Percentiles rank a stretch among this genome's conserved stretches.
These are phyloP conservation scores for Cladochytrium replicatum DNA, from an alignment of 192 early-diverging fungal genomes.

Conservation along the genomic window DNA sequence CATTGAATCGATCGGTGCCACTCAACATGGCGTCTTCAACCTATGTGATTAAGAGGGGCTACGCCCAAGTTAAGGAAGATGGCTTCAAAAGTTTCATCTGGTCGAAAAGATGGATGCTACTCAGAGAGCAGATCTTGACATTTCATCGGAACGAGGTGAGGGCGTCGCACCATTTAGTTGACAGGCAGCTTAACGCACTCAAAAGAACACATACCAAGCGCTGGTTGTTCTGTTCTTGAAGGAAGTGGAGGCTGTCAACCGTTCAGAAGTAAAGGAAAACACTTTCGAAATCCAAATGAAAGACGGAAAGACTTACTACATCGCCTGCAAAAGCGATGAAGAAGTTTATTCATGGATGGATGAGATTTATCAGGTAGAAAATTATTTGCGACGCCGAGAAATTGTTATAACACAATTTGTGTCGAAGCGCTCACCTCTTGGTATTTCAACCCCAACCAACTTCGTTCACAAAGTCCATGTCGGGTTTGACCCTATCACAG, in stretches of 20 bases:
- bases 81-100: conserved; percentile 86
- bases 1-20: too few relatives aligned
- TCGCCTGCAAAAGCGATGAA: conserved; percentile 18
- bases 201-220: conserved; percentile 74
- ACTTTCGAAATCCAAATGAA: conserved; percentile 91
- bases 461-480: conserved; percentile 63
- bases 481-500: conserved; percentile 16
- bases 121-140: conserved; percentile 81
- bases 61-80: conserved; percentile 85
- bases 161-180: too few relatives aligned
- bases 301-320: conserved; percentile 34
- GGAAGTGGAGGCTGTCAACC: conserved; percentile 77
- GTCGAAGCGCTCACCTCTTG: conserved; percentile 46
- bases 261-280: conserved; percentile 84
- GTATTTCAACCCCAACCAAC: conserved; percentile 60
- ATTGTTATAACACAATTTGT: neutral
- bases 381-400: conserved; percentile 10
- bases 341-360: conserved; percentile 16
- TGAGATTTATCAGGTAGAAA: conserved; percentile 14
- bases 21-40: too few relatives aligned
- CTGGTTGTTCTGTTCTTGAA: conserved; percentile 83
- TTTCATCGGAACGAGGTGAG: conserved; percentile 89
- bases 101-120: conserved; percentile 84
- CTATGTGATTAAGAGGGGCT: conserved; percentile 66
- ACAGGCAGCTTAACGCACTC: conserved; percentile 6